Conservation (phyloP, 257 asterid genomes). For the Solanum virginianum region DNA sequence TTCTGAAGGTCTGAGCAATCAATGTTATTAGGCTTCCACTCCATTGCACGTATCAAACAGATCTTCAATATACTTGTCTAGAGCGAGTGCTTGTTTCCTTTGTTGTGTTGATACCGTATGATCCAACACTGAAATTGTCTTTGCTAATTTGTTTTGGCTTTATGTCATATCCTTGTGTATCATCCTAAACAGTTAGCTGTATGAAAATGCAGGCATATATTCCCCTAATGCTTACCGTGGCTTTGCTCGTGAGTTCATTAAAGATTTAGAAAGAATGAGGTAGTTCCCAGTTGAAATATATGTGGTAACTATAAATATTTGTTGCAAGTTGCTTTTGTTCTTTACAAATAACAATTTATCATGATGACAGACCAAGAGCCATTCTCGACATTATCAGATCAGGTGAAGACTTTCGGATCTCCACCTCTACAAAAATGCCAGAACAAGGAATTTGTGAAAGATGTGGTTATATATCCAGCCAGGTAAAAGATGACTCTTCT, state of each 20-base stretch:
- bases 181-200: background rate
- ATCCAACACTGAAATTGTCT: background rate
- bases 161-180: background rate
- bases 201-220: slow-evolving; percentile 55
- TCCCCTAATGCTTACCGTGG: slow-evolving; percentile 99
- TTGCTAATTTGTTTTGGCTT: background rate
- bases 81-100: background rate
- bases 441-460: slow-evolving; percentile 91
- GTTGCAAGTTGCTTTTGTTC: background rate
- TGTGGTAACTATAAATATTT: background rate
- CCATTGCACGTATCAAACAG: background rate
- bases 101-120: background rate
- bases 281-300: background rate
- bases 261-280: slow-evolving; percentile 96
- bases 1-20: background rate
- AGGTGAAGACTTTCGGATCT: slow-evolving; percentile 93
- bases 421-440: slow-evolving; percentile 87
- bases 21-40: background rate
- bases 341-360: background rate
- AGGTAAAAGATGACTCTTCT: slow-evolving; percentile 31
- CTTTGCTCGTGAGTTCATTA: slow-evolving; percentile 94
- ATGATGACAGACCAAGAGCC: slow-evolving; percentile 67
- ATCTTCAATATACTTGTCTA: background rate
- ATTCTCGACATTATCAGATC: slow-evolving; percentile 85
- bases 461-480: slow-evolving; percentile 97